These are phyloP conservation scores for Salvia rosmarinus DNA, from an alignment of 257 asterid species.

Conservation along the genomic window DNA sequence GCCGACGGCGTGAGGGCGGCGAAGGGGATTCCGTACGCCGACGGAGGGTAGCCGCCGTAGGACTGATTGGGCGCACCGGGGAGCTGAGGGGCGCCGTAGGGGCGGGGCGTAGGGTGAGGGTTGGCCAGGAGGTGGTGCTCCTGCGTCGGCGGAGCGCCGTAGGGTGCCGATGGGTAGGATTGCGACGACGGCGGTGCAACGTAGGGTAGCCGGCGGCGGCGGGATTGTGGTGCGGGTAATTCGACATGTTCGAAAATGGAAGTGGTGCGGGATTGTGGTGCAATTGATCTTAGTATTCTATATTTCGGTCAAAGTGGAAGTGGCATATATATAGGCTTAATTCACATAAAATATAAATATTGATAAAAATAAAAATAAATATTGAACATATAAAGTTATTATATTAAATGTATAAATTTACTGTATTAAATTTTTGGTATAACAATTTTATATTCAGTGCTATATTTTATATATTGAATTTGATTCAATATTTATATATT, in stretches of 20 bases:
- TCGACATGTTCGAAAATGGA: slow-evolving; percentile 51
- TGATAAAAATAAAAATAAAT: too few species aligned
- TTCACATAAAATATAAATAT: too few species aligned
- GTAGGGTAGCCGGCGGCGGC: slow-evolving; percentile 58
- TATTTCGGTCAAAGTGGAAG: background rate
- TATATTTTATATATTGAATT: too few species aligned
- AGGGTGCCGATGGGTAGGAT: slow-evolving; percentile 41
- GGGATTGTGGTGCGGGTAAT: slow-evolving; percentile 60
- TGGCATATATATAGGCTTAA: background rate
- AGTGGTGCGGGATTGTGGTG: slow-evolving; percentile 45
- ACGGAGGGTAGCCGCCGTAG: slow-evolving; percentile 52
- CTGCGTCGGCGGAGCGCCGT: slow-evolving; percentile 43
- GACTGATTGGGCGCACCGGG: slow-evolving; percentile 49
- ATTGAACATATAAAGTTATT: too few species aligned
- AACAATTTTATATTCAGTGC: too few species aligned
- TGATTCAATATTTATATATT: too few species aligned
- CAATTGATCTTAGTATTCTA: background rate
- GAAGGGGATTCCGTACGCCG: slow-evolving; percentile 69
- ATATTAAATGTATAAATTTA: too few species aligned
- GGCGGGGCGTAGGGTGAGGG: slow-evolving; percentile 46
- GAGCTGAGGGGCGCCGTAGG: slow-evolving; percentile 49
- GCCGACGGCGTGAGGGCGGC: slow-evolving; percentile 68
- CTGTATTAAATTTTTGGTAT: too few species aligned
- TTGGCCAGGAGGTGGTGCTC: slow-evolving; percentile 39
- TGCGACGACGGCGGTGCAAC: slow-evolving; percentile 43